Base-by-base conservation (phyloP, 1,139 yeast species). In the Blastobotrys capitulatus region DNA sequence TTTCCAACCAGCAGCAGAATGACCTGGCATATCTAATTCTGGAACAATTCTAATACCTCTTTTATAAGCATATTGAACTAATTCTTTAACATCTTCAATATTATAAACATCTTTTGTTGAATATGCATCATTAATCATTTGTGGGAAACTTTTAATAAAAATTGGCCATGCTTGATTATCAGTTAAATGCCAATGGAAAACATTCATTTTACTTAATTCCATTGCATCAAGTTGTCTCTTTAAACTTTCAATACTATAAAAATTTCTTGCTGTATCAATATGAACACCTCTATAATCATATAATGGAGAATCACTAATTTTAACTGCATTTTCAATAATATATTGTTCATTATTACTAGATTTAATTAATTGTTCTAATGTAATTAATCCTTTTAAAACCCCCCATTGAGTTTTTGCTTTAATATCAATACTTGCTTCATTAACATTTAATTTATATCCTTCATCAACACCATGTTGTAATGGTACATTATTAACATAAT, bases 131-230 rank as follows among this genome's bases (percentile, higher is more conserved):
- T 61, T 50, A 12, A 63, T 60, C 77, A 75, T 72, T 42, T 71
- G 64, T 0, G 79, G 79, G 51, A 63, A 70, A 1, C 64, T 48
- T 16, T 61, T 54, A 38, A 74, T 54, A 41, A 65, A 64, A 16
- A 76, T 22, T 1, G 80, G 78, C 79, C 79, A 75, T 31, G 77
- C 70, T 51, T 72, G 76, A 8, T 76, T 54, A 54, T 75, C 80
- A 9, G 64, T 66, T 19, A 75, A 54, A 56, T 75, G 80, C 76
- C 77, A 74, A 54, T 75, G 80, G 42, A 75, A 64, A 1, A 67
- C 62, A 54, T 75, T 75, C 63, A 76, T 57, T 59, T 75, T 76
- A 8, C 69, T 52, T 41, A 72, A 60, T 1, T 75, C 60, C 76
- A 75, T 70, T 19, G 73, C 61, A 47, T 75, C 79, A 46, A 75